phyloP scores from a whole-genome alignment of 805 yeast species.

The Jamesozyma hellenica region DNA sequence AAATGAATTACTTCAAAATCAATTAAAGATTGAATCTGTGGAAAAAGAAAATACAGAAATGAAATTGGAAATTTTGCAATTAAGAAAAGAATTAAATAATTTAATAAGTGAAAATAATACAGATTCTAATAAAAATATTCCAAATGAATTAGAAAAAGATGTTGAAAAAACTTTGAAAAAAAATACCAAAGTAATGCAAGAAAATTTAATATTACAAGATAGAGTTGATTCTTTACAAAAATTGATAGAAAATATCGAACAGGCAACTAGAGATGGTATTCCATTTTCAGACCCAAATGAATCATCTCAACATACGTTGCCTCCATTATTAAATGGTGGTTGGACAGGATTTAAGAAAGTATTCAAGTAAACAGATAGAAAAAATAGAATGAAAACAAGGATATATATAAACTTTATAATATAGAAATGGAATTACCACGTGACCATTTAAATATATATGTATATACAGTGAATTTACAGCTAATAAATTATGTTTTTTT shows the following conservation, averaged over 20 bases:
- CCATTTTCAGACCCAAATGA: not conserved
- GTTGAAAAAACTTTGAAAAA: constrained; percentile 48
- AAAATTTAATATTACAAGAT: constrained; percentile 48
- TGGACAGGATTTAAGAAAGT: constrained; percentile 14
- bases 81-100: constrained; percentile 32
- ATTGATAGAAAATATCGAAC: constrained; percentile 31
- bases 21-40: constrained; percentile 62
- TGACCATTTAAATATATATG: too few relatives aligned
- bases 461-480: too few relatives aligned
- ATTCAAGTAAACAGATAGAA: not conserved
- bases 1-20: constrained; percentile 72
- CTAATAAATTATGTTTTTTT: too few relatives aligned
- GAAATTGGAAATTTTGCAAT: constrained; percentile 37
- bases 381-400: too few relatives aligned
- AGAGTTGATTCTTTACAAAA: constrained; percentile 36
- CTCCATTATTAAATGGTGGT: constrained; percentile 9
- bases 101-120: constrained; percentile 27
- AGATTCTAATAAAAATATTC: constrained; percentile 19
- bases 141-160: constrained; percentile 37
- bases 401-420: too few relatives aligned
- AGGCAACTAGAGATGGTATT: constrained; percentile 16
- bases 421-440: too few relatives aligned
- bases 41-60: constrained; percentile 62
- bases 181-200: constrained; percentile 54
- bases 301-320: not conserved